phyloP scores from a whole-genome alignment of 108 stramenopile genomes.

The Skeletonema potamos region DNA sequence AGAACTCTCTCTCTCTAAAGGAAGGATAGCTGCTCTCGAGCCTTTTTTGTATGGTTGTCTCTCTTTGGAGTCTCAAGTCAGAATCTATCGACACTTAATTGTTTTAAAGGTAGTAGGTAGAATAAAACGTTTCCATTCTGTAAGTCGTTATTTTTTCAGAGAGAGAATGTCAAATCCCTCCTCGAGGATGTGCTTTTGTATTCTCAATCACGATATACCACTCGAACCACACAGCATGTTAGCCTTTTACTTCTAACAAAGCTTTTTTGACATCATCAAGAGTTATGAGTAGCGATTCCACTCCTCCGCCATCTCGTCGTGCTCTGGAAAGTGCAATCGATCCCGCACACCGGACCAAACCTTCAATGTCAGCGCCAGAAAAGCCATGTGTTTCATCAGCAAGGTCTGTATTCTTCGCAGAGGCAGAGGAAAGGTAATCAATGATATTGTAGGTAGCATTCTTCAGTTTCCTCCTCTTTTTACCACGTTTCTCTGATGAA shows the following conservation, averaged over 20 bases:
- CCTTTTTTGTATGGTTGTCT: not conserved
- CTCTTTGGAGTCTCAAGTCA: not conserved
- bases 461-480: slow-evolving; percentile 30
- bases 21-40: not conserved
- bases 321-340: slow-evolving; percentile 69
- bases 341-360: slow-evolving; percentile 86
- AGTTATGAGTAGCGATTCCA: slow-evolving; percentile 62
- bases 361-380: slow-evolving; percentile 84
- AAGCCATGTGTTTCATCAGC: slow-evolving; percentile 78
- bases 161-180: no score
- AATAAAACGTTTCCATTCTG: no score
- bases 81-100: not conserved
- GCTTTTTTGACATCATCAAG: slow-evolving; percentile 66
- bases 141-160: no score
- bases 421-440: slow-evolving; percentile 9
- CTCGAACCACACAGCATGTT: no score
- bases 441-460: slow-evolving; percentile 27
- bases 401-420: slow-evolving; percentile 49
- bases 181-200: no score
- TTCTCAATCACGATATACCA: no score
- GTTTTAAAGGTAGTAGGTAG: no score
- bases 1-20: not conserved
- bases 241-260: slow-evolving; percentile 50
- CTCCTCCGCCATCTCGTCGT: slow-evolving; percentile 55
- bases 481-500: slow-evolving; percentile 9